Percentiles rank a stretch among this genome's conserved stretches.
Evolutionary conservation across 164 flowering plant species (phyloP).

Genomic region (Umbellularia californica): DNA sequence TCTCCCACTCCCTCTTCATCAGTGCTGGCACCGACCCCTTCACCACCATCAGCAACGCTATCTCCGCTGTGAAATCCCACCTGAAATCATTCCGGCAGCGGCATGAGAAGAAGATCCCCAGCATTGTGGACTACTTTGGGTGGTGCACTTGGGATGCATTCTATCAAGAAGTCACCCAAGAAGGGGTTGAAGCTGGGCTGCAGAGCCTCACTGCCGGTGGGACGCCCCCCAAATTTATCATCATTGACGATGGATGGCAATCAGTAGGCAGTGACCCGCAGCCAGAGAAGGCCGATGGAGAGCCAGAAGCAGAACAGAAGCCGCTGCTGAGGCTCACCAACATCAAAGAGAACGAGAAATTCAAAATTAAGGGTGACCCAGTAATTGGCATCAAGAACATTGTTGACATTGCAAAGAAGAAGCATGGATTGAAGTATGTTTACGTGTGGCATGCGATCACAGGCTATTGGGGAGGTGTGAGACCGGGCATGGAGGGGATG

Average conservation of each 20-base stretch:
- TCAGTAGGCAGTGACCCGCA: slow-evolving; percentile 50
- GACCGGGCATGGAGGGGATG: slow-evolving; percentile 56
- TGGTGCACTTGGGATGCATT: slow-evolving; percentile 99
- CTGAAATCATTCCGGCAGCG: slow-evolving; percentile 69
- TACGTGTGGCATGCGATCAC: slow-evolving; percentile 96
- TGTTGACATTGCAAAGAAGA: slow-evolving; percentile 65
- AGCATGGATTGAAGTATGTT: slow-evolving; percentile 76
- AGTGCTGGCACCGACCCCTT: slow-evolving; percentile 76
- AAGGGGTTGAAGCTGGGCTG: slow-evolving; percentile 81
- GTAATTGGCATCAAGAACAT: slow-evolving; percentile 60
- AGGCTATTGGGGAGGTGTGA: slow-evolving; percentile 98
- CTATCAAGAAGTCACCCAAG: slow-evolving; percentile 86
- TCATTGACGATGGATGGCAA: slow-evolving; percentile 99
- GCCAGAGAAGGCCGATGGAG: background rate
- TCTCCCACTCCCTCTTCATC: slow-evolving; percentile 56
- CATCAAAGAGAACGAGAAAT: slow-evolving; percentile 76
- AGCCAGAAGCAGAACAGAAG: slow-evolving; percentile 8
- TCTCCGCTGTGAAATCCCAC: slow-evolving; percentile 56
- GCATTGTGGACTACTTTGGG: slow-evolving; percentile 78
- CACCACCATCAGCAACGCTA: slow-evolving; percentile 50
- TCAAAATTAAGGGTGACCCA: slow-evolving; percentile 61
- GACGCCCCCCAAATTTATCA: slow-evolving; percentile 78
- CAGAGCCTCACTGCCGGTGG: slow-evolving; percentile 58
- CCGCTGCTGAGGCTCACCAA: slow-evolving; percentile 59
- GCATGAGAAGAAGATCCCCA: slow-evolving; percentile 79